Base-by-base conservation (phyloP, 2,329 filamentous ascomycete species). In the Penicillium aurantiogriseum region DNA sequence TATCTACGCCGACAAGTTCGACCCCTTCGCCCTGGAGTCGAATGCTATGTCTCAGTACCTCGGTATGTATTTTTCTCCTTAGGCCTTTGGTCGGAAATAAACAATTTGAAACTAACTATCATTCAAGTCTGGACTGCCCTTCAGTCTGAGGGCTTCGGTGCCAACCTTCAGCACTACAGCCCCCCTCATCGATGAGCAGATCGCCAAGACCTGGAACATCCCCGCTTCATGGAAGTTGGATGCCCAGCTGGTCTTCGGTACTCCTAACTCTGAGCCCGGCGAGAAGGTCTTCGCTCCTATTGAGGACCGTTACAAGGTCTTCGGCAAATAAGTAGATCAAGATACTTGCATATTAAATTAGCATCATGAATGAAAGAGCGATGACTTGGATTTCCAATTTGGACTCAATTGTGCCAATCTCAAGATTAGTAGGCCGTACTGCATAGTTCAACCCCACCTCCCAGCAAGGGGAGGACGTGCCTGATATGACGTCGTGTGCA, bases 151-250 rank as follows among this genome's bases (percentile, higher is more conserved):
- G 91, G 91, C 36, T 82, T 94, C 53, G 91, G 91, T 62, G 89
- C 87, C 75, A 95, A 92, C 81, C 83, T 96, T 46, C 91, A 96
- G 83, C 91, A 96, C 81, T 95, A 96, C 83, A 93, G 90, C 84
- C 90, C 91, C 91, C 25, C 76, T 96, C 61, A 84, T 95, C 64
- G 89, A 95, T 77, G 82, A 83, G 67, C 85, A 88, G 80, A 86
- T 91, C 51, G 76, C 82, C 50, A 79, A 79, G 63, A 80, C 85
- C 65, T 96, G 90, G 89, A 81, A 82, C 58, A 66, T 94, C 19
- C 88, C 89, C 42, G 70, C 79, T 19, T 82, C 81, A 67, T 96
- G 91, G 91, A 86, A 85, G 74, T 82, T 95, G 66, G 86, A 88
- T 71, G 88, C 89, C 45, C 90, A 95, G 83, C 81, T 96, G 63